phyloP scores from a whole-genome alignment of 2,329 filamentous ascomycete genomes.

The Amauroascus niger region DNA sequence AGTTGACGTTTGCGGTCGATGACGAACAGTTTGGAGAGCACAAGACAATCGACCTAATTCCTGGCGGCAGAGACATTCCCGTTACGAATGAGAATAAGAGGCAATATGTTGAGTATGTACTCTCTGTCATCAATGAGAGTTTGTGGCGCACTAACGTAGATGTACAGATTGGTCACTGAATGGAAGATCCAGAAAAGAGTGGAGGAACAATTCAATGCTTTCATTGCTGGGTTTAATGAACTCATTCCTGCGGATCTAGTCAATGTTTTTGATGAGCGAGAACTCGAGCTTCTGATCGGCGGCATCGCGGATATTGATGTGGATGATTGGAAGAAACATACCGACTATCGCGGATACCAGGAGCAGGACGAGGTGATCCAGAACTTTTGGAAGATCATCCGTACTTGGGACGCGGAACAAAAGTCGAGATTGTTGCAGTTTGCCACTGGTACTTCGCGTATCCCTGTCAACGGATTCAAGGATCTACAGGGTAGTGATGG shows the following conservation, averaged over 20 bases:
- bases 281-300: conserved; percentile 90
- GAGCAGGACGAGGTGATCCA: conserved; percentile 95
- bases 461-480: conserved; percentile 98
- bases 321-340: conserved; percentile 99
- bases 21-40: conserved; percentile 95
- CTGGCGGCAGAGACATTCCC: conserved; percentile 78
- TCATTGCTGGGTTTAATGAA: conserved; percentile 95
- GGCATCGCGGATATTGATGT: conserved; percentile 99
- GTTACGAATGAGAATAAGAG: conserved; percentile 99
- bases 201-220: conserved; percentile 95
- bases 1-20: conserved; percentile 93
- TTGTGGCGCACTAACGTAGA: background rate
- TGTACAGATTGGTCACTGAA: conserved; percentile 81
- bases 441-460: conserved; percentile 92
- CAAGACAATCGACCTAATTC: conserved; percentile 87
- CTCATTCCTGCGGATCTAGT: conserved; percentile 92
- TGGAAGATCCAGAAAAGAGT: conserved; percentile 99
- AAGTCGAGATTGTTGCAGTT: conserved; percentile 95
- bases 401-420: conserved; percentile 95
- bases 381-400: conserved; percentile 95
- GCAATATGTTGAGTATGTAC: conserved; percentile 81
- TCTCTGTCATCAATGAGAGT: background rate
- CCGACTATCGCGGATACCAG: conserved; percentile 96
- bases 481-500: conserved; percentile 96
- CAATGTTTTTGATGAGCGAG: conserved; percentile 97